These are phyloP conservation scores for Barnettozyma californica DNA, from an alignment of 805 yeast species.

Conservation along the genomic window DNA sequence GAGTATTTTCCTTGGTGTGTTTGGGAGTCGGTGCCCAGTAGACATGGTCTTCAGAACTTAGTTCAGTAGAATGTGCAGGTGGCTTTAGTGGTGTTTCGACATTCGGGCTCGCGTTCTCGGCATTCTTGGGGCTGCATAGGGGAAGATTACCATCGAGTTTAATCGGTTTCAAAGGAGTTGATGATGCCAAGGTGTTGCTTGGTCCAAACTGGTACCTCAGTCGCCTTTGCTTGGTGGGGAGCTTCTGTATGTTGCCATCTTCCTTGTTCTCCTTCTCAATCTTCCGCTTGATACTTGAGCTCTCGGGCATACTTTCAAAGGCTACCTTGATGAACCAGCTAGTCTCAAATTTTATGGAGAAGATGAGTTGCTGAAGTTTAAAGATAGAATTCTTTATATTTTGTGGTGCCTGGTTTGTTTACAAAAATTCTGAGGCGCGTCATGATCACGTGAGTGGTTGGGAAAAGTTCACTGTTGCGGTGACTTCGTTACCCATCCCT, in stretches of 20 bases:
- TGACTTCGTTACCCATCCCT: too few relatives aligned
- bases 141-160: conserved; percentile 7
- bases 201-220: conserved; percentile 12
- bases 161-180: conserved; percentile 10
- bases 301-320: neutral
- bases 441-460: neutral
- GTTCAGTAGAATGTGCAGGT: neutral
- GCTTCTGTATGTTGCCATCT: neutral
- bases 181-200: conserved; percentile 2
- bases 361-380: neutral
- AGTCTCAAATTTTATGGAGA: neutral
- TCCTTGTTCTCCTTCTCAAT: conserved; percentile 9
- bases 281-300: neutral
- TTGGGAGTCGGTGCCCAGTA: conserved; percentile 26
- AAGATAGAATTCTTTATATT: neutral
- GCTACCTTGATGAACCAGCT: neutral
- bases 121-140: neutral
- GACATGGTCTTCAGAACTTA: conserved; percentile 25
- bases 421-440: neutral
- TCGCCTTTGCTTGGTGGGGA: conserved; percentile 4
- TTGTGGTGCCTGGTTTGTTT: neutral
- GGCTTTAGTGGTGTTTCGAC: neutral
- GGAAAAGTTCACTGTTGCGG: neutral
- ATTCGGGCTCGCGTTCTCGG: neutral
- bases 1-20: conserved; percentile 4